These are phyloP conservation scores for Russula sp. DNA, from an alignment of 768 basidiomycete species.

Conservation along the genomic window DNA sequence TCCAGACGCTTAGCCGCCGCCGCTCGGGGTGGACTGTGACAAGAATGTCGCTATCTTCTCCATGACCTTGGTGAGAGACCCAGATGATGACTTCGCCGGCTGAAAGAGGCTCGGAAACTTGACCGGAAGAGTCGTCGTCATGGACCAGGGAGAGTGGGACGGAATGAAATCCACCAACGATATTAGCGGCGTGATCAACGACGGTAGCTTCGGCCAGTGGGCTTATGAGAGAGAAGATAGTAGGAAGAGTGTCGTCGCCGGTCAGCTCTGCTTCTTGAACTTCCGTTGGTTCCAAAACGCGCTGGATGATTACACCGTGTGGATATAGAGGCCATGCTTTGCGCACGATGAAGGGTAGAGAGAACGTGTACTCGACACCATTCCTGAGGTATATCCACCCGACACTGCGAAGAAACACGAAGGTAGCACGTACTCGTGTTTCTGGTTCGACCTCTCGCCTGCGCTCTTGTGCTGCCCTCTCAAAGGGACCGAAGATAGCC, in stretches of 20 bases:
- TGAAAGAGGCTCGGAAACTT: constrained; percentile 50
- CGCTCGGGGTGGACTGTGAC: constrained; percentile 55
- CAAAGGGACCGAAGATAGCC: constrained; percentile 39
- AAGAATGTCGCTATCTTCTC: constrained; percentile 42
- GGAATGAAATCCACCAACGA: constrained; percentile 42
- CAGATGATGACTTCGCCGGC: constrained; percentile 62
- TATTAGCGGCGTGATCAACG: constrained; percentile 60
- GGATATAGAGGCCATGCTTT: constrained; percentile 75
- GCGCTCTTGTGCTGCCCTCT: constrained; percentile 28
- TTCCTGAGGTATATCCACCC: constrained; percentile 66
- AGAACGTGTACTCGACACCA: constrained; percentile 70
- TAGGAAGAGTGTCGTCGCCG: constrained; percentile 67
- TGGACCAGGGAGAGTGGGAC: constrained; percentile 24
- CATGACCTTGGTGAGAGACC: constrained; percentile 42
- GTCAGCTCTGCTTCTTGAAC: constrained; percentile 57
- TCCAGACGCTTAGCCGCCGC: constrained; percentile 58
- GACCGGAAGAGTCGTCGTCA: constrained; percentile 37
- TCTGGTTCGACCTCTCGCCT: constrained; percentile 38
- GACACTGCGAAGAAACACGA: constrained; percentile 71
- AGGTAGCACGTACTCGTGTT: constrained; percentile 52
- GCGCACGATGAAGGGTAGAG: constrained; percentile 74
- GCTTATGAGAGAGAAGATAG: constrained; percentile 72
- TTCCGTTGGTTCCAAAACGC: constrained; percentile 63
- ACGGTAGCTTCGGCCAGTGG: constrained; percentile 70
- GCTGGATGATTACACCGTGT: constrained; percentile 74